Evolutionary conservation across 2,329 filamentous ascomycete genomes (phyloP).

Genomic region (Exophiala viscosa): DNA sequence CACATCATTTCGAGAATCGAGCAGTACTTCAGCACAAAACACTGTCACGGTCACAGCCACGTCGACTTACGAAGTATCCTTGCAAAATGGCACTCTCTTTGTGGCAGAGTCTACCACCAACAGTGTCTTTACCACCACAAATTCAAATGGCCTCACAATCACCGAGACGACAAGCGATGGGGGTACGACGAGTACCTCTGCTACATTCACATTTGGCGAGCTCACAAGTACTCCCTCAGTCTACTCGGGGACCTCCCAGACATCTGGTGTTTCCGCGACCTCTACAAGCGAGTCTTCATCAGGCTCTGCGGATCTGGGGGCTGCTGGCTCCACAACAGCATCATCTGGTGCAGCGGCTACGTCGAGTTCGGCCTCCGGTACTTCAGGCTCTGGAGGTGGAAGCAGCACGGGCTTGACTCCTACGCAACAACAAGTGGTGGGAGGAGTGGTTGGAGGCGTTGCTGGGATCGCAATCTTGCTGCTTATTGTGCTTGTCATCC

Average conservation of each 20-base stretch:
- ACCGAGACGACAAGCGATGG: neutral
- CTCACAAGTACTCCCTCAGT: conserved; percentile 9
- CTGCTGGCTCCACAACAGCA: conserved; percentile 10
- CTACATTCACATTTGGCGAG: conserved; percentile 17
- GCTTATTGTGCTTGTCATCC: conserved; percentile 50
- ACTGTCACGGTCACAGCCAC: conserved; percentile 25
- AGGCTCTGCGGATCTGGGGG: conserved; percentile 1
- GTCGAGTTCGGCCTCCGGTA: conserved; percentile 16
- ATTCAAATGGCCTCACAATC: neutral
- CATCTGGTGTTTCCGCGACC: neutral
- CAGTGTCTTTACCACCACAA: neutral
- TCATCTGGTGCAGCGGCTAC: conserved; percentile 18
- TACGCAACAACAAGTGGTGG: conserved; percentile 53
- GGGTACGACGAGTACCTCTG: neutral
- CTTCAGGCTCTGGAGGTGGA: conserved; percentile 24
- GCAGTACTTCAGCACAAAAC: conserved; percentile 1
- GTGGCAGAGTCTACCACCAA: neutral
- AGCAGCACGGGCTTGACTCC: conserved; percentile 21
- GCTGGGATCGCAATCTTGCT: conserved; percentile 54
- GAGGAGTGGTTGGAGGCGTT: conserved; percentile 60
- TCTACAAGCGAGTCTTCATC: conserved; percentile 1
- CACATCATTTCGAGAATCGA: conserved; percentile 1
- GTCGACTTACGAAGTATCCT: conserved; percentile 24
- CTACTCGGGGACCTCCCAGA: conserved; percentile 1
- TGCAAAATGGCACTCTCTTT: conserved; percentile 23